These are phyloP conservation scores for Eutrema heterophyllum DNA, from an alignment of 345 rosid species.

Conservation along the genomic window DNA sequence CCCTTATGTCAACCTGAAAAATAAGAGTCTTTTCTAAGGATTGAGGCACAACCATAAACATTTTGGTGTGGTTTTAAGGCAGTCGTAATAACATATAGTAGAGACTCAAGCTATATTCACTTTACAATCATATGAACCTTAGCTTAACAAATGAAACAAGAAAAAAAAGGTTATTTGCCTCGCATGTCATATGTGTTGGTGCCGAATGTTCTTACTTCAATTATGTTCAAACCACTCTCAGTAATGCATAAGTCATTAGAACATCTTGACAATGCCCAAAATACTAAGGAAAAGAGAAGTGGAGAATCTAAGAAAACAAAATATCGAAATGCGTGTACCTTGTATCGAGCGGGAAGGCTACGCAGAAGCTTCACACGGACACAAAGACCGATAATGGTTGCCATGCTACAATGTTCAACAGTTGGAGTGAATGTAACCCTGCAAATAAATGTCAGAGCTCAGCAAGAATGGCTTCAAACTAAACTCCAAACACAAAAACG, in stretches of 20 bases:
- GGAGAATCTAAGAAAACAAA: background rate
- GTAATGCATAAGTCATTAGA: background rate
- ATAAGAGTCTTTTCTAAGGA: background rate
- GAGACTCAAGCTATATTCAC: background rate
- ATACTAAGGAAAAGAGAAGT: background rate
- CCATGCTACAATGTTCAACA: conserved; percentile 92
- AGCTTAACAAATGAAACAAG: background rate
- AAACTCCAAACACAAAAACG: background rate
- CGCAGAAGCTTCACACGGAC: conserved; percentile 81
- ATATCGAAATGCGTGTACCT: conserved; percentile 41
- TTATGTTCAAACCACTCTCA: background rate
- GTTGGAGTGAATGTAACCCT: conserved; percentile 97
- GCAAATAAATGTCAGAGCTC: conserved; percentile 6
- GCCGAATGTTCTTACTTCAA: background rate
- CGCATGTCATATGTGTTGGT: background rate
- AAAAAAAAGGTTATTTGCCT: background rate
- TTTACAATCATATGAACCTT: background rate
- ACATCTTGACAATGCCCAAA: background rate
- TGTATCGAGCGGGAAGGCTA: conserved; percentile 89
- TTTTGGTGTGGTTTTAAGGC: background rate
- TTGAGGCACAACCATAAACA: background rate
- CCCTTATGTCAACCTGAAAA: conserved; percentile 79
- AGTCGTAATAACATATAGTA: background rate
- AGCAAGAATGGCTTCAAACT: background rate
- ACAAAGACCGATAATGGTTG: conserved; percentile 86